Evolutionary conservation across 306 rosid genomes (phyloP).

Genomic region (Sicyos edulis): DNA sequence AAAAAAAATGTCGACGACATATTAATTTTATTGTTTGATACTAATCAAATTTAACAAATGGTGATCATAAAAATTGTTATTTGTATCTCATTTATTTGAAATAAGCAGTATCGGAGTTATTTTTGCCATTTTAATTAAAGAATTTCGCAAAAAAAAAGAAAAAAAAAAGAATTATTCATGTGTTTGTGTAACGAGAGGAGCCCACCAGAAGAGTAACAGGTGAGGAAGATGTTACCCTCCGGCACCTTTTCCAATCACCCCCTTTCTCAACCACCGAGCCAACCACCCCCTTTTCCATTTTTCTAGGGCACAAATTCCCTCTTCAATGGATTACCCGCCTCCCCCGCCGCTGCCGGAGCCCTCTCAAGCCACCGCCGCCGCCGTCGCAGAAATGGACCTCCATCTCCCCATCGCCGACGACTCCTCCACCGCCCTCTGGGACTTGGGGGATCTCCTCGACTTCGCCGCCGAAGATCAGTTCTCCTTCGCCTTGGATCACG

Average conservation of each 20-base stretch:
- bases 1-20: no score
- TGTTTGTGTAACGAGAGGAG: background rate
- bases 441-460: constrained; percentile 50
- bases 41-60: no score
- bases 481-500: constrained; percentile 22
- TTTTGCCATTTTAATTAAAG: no score
- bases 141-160: no score
- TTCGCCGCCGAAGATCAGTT: constrained; percentile 39
- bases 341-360: constrained; percentile 3
- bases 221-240: background rate
- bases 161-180: no score
- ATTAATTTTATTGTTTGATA: no score
- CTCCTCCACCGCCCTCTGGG: constrained; percentile 39
- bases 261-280: constrained; percentile 4
- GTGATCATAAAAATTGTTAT: no score
- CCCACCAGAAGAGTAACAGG: background rate
- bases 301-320: background rate
- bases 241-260: constrained; percentile 16
- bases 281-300: background rate
- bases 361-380: background rate
- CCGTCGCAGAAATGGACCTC: constrained; percentile 39
- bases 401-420: constrained; percentile 27
- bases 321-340: background rate
- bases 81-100: no score
- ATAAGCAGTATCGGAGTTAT: no score